Percentiles rank a stretch among this genome's conserved stretches.
Conservation (phyloP, 345 rosid species). For the Eucalyptus melliodora region DNA sequence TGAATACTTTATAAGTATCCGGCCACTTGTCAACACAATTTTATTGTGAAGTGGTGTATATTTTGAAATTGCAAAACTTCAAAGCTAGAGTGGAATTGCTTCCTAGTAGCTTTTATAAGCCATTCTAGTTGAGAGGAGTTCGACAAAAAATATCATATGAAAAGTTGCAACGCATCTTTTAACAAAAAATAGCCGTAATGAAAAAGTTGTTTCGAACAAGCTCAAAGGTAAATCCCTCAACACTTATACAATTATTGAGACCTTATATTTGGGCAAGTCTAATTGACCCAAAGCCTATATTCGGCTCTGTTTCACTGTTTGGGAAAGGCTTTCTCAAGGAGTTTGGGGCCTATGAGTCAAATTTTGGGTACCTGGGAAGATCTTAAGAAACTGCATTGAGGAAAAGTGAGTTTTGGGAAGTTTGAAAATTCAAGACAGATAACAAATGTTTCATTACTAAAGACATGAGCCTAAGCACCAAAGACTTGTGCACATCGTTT, state of each 20-base stretch:
- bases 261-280: neutral
- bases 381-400: too few species aligned
- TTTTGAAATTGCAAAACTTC: neutral
- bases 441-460: neutral
- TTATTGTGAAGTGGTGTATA: neutral
- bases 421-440: accelerated
- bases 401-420: neutral
- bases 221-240: neutral
- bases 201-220: neutral
- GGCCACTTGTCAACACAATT: neutral
- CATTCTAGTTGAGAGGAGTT: neutral
- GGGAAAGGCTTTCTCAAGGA: neutral
- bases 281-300: neutral
- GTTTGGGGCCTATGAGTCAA: too few species aligned
- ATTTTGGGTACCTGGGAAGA: too few species aligned
- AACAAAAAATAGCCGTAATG: too few species aligned
- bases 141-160: neutral
- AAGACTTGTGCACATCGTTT: too few species aligned
- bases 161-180: neutral
- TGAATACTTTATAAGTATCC: too few species aligned
- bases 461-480: neutral
- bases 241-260: neutral
- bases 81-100: neutral
- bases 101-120: neutral
- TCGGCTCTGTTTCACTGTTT: too few species aligned